Base-by-base conservation (phyloP, 495 filamentous ascomycete genomes). In the Talaromyces trachyspermus region DNA sequence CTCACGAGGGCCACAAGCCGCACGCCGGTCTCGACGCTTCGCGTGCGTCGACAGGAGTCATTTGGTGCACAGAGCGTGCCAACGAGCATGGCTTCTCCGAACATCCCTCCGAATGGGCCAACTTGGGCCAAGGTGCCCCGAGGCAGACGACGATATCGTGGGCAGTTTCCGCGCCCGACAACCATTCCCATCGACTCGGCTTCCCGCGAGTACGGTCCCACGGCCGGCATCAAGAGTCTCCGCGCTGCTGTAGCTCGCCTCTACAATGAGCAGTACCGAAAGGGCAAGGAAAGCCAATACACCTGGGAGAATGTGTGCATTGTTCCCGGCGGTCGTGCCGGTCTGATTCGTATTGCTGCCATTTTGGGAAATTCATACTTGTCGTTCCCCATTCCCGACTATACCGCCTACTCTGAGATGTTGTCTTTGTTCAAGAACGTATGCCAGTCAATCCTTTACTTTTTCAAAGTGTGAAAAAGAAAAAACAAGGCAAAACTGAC, bases 261-360 rank as follows among this genome's bases (percentile, higher is more conserved):
- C 48, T 97, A 97, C 73, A 96, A 97, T 58, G 82, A 80, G 58
- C 88, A 95, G 64, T 89, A 95, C 58, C 81, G 91, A 35, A 71
- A 90, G 65, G 87, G 85, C 49, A 89, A 92, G 68, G 70, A 75
- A n/a, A 90, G 85, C 61, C 74, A 95, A 65, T 96, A 97, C 61
- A 89, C 85, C n/a, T 95, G 88, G 84, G 91, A 96, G 70, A 96
- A 97, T 66, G 91, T 96, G n/a, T 89, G 86, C 65, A 94, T 97
- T 59, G 91, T 97, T 3, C 91, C 91, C 32, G 91, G 91, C 63
- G 91, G 91, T 20, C 76, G 91, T 51, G 90, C 91, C 12, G 91
- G 91, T 19, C 70, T 97, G 69, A 95, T 96, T 52, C 79, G 91
- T 39, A 95, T 96, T 66, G 89, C 91, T 2, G 91, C 91, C 18